Conservation (phyloP, 306 rosid species). For the Corylus americana region DNA sequence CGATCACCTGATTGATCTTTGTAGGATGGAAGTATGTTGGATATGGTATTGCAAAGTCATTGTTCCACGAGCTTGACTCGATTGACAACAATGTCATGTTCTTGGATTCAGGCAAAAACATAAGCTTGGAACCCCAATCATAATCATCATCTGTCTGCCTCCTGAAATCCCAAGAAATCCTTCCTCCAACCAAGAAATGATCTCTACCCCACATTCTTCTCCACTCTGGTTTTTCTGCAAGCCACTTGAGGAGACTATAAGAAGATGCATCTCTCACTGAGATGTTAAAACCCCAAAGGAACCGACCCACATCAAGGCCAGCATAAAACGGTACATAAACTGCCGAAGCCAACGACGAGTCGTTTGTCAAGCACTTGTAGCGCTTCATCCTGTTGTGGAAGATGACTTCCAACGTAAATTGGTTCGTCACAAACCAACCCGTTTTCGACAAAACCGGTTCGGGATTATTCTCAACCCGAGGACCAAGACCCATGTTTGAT, state of each 20-base stretch:
- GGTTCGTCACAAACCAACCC: constrained; percentile 59
- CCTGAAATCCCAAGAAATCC: constrained; percentile 52
- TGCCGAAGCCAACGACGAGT: constrained; percentile 61
- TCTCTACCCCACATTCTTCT: constrained; percentile 56
- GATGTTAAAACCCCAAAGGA: constrained; percentile 45
- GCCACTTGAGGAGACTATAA: constrained; percentile 41
- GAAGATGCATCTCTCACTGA: constrained; percentile 51
- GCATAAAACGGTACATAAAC: constrained; percentile 56
- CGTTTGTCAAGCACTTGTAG: constrained; percentile 57
- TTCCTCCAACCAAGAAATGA: constrained; percentile 61
- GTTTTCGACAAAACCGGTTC: constrained; percentile 5
- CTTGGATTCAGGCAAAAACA: constrained; percentile 52
- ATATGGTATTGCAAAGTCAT: constrained; percentile 58
- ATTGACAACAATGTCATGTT: constrained; percentile 50
- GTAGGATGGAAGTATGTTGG: constrained; percentile 63
- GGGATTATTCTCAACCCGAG: constrained; percentile 23
- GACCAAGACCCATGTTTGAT: constrained; percentile 53
- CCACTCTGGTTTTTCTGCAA: constrained; percentile 46
- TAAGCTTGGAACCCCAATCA: constrained; percentile 60
- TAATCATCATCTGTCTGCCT: constrained; percentile 35
- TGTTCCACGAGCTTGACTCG: constrained; percentile 39
- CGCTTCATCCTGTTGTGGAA: constrained; percentile 63
- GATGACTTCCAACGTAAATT: constrained; percentile 55
- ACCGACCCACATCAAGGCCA: constrained; percentile 54
- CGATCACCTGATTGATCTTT: constrained; percentile 16